phyloP scores from a whole-genome alignment of 2,329 filamentous ascomycete genomes.

The Aureobasidium mangrovei region DNA sequence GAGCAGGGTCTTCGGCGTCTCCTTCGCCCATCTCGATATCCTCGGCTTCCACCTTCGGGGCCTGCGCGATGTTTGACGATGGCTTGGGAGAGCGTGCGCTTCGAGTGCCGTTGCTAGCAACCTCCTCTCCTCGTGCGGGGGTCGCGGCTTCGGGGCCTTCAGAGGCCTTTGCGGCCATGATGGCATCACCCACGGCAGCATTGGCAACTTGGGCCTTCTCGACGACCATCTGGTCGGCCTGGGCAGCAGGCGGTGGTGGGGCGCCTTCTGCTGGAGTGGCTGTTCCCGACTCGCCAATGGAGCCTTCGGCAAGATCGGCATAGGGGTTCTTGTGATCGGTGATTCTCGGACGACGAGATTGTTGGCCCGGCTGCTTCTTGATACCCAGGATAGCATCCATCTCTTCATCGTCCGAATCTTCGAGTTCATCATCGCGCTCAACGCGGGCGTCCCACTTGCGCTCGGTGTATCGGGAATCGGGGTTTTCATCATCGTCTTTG shows the following conservation, averaged over 20 bases:
- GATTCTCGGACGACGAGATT: conserved; percentile 43
- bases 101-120: conserved; percentile 12
- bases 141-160: conserved; percentile 9
- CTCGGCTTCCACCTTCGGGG: conserved; percentile 1
- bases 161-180: conserved; percentile 22
- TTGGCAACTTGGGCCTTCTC: conserved; percentile 20
- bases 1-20: conserved; percentile 12
- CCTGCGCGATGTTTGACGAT: not conserved
- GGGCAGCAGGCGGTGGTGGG: not conserved
- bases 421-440: conserved; percentile 65
- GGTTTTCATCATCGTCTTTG: conserved; percentile 74
- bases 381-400: conserved; percentile 65
- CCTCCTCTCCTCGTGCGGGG: conserved; percentile 6
- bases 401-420: conserved; percentile 85
- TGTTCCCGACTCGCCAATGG: conserved; percentile 24
- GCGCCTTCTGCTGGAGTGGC: conserved; percentile 11
- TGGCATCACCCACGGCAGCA: conserved; percentile 19
- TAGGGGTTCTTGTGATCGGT: conserved; percentile 53
- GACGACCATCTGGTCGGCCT: conserved; percentile 21
- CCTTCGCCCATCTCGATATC: conserved; percentile 23
- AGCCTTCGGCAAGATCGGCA: conserved; percentile 40
- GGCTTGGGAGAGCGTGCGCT: conserved; percentile 4
- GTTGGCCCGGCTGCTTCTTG: conserved; percentile 38
- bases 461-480: conserved; percentile 73
- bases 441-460: conserved; percentile 73